phyloP scores from a whole-genome alignment of 2,329 filamentous ascomycete genomes.

The Colletotrichum salicis region DNA sequence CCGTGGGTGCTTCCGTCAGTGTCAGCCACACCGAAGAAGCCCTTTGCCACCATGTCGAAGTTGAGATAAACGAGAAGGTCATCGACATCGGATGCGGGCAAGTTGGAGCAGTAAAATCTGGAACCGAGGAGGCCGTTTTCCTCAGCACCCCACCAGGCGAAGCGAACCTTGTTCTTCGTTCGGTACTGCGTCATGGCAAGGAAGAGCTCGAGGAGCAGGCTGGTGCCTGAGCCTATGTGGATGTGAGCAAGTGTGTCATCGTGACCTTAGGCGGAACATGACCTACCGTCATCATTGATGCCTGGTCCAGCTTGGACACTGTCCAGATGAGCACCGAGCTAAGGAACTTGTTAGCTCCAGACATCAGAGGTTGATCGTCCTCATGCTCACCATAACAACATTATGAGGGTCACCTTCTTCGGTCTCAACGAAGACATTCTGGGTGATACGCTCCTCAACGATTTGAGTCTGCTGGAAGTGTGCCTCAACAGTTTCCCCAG shows the following conservation, averaged over 20 bases:
- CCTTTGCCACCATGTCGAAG: slow-evolving; percentile 54
- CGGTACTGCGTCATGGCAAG: slow-evolving; percentile 50
- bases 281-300: slow-evolving; percentile 55
- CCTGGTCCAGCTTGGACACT: slow-evolving; percentile 56
- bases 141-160: slow-evolving; percentile 59
- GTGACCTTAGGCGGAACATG: neutral
- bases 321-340: slow-evolving; percentile 57
- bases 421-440: slow-evolving; percentile 59
- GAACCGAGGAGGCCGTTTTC: slow-evolving; percentile 53
- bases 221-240: slow-evolving; percentile 49
- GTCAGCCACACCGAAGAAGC: slow-evolving; percentile 49
- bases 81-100: slow-evolving; percentile 46
- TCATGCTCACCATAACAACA: slow-evolving; percentile 45
- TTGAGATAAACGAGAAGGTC: slow-evolving; percentile 53
- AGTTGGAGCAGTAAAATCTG: slow-evolving; percentile 49
- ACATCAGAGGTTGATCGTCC: neutral
- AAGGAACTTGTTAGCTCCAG: neutral
- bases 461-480: slow-evolving; percentile 49
- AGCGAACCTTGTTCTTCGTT: slow-evolving; percentile 51
- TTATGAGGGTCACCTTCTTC: slow-evolving; percentile 55
- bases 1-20: slow-evolving; percentile 50
- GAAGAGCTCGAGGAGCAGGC: slow-evolving; percentile 54
- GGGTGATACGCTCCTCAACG: slow-evolving; percentile 53
- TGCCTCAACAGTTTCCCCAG: slow-evolving; percentile 49
- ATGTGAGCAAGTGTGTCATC: neutral